Evolutionary conservation across 495 filamentous ascomycete species (phyloP), one percentile per base, ranked within the genome.

Genomic region (Aspergillus olivimuriae): DNA sequence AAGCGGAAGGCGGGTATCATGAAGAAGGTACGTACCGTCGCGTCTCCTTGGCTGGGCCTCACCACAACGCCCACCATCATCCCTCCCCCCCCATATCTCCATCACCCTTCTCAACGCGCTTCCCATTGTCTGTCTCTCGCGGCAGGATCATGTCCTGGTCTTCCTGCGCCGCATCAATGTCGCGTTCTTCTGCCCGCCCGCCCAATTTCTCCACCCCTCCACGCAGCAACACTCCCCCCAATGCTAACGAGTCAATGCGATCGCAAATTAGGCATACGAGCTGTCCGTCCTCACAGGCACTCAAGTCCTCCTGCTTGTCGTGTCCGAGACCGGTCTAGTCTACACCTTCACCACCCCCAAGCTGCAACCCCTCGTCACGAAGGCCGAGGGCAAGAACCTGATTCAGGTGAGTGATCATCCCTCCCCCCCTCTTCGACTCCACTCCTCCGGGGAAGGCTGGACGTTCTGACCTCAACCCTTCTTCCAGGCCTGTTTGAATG

Each of bases 1-100:
- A 99, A 99, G 83, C 89, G 92, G 66, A 99, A 99, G 78, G 92
- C 92, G 46, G 92, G 92, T 58, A 99, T 99, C 71, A 99, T 99
- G 92, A 99, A 99, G 80, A 99, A 99, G 90, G 92, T 96, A 65
- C 49, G 80, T 75, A 18, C 5, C 24, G 43, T 58, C 63, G 65
- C 60, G 55, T 61, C 39, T 46, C 43, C 44, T 43, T 34, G 36
- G 34, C 44, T 28, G 41, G 34, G 35, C 37, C 38, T 28, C 24
- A 28, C n/a, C n/a, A n/a, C n/a, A n/a, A 11, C 24, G 36, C 41
- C 20, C 32, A 31, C 44, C 52, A 55, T 34, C 41, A 7, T 35
- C 18, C 18, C 37, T 48, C 21, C 24, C 20, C 18, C n/a, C n/a
- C n/a, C n/a, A n/a, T 50, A 16, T 11, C 1, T 42, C 20, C 22